Conservation (phyloP, 1,139 yeast genomes). For the Pichia sp. region DNA sequence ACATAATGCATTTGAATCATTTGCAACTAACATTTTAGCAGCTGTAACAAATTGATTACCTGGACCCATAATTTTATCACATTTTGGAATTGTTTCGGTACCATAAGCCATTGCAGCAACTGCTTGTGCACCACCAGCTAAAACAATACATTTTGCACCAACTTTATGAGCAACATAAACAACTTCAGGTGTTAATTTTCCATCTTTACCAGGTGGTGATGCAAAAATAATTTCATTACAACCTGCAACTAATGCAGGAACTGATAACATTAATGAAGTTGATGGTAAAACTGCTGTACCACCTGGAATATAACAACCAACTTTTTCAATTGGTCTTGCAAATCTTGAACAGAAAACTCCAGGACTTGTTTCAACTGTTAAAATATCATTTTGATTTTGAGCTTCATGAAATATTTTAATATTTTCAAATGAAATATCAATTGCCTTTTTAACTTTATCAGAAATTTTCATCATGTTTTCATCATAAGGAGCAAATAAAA, state of each 20-base stretch:
- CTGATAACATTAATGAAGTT: slow-evolving; percentile 96
- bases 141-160: slow-evolving; percentile 81
- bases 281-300: slow-evolving; percentile 98
- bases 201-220: slow-evolving; percentile 95
- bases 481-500: slow-evolving; percentile 82
- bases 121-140: slow-evolving; percentile 99
- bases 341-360: slow-evolving; percentile 94
- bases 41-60: slow-evolving; percentile 99
- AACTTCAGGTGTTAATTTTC: slow-evolving; percentile 92
- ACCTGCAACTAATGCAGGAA: slow-evolving; percentile 98
- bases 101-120: slow-evolving; percentile 99
- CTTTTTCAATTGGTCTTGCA: slow-evolving; percentile 89
- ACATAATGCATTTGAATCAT: slow-evolving; percentile 90
- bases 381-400: slow-evolving; percentile 64
- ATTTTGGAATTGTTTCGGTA: slow-evolving; percentile 84
- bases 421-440: slow-evolving; percentile 83
- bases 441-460: slow-evolving; percentile 73
- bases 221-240: slow-evolving; percentile 92
- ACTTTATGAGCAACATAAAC: slow-evolving; percentile 95
- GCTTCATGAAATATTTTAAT: slow-evolving; percentile 92
- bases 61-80: slow-evolving; percentile 96
- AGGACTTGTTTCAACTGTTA: slow-evolving; percentile 88
- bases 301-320: slow-evolving; percentile 96
- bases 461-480: slow-evolving; percentile 67
- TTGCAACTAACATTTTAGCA: slow-evolving; percentile 95